These are phyloP conservation scores for Cicer judaicum DNA, from an alignment of 306 rosid genomes.

Conservation along the genomic window DNA sequence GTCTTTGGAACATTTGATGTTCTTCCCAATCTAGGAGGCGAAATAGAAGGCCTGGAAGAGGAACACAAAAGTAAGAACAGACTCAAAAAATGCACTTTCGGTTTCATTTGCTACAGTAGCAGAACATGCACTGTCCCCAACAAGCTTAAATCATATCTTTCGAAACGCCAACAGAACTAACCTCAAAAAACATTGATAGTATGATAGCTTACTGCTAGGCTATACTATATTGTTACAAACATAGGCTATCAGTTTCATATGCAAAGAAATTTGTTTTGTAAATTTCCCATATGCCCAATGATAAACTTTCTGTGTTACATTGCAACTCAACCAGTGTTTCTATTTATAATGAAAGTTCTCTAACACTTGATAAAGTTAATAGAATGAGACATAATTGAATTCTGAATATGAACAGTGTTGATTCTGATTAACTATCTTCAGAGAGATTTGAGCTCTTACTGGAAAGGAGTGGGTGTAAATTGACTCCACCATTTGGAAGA, in stretches of 20 bases:
- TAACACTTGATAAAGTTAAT: not conserved
- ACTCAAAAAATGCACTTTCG: conserved; percentile 33
- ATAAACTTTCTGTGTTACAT: conserved; percentile 1
- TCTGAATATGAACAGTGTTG: not conserved
- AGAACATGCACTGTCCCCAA: conserved; percentile 2
- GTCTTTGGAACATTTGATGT: conserved; percentile 41
- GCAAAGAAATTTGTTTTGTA: not conserved
- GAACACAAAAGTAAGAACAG: conserved; percentile 35
- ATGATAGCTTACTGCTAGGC: not conserved
- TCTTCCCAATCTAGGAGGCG: conserved; percentile 46
- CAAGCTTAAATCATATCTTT: conserved; percentile 30
- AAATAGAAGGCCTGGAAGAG: conserved; percentile 49
- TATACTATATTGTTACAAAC: conserved; percentile 24
- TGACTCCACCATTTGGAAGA: not conserved
- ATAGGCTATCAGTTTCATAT: conserved; percentile 17
- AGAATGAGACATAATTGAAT: not conserved
- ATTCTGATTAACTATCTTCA: not conserved
- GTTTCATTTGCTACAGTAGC: conserved; percentile 17
- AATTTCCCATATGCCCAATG: not conserved
- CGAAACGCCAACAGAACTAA: conserved; percentile 21
- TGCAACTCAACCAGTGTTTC: conserved; percentile 15
- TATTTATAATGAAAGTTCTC: not conserved
- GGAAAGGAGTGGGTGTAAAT: conserved; percentile 9
- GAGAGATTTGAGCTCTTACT: not conserved
- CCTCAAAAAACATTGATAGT: conserved; percentile 22